Evolutionary conservation across 805 yeast genomes (phyloP), one percentile per base, ranked within the genome.

Genomic region (Gaillardinia entomophila): DNA sequence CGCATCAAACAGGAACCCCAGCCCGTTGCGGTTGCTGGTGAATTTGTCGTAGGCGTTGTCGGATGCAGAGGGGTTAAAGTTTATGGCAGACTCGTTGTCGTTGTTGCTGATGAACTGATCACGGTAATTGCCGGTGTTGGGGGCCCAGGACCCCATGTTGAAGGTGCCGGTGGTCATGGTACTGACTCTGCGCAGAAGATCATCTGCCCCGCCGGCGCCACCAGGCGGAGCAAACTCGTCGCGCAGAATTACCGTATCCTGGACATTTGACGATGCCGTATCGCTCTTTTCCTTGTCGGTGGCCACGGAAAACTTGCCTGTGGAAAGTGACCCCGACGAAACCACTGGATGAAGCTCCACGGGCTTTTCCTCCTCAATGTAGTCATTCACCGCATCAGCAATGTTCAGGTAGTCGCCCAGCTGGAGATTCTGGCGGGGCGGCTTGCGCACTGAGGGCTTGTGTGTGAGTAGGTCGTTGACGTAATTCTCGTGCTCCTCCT

Each of bases 141-240:
- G 82, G 46, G 66, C 69, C 83, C 84, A 77, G 17, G 57, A 57
- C 2, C 78, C 79, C 57, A 73, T 57, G 35, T 62, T 69, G 27
- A 73, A 52, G 46, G 44, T 61, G 40, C 22, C 44, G 25, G 39
- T 43, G 34, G 45, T 48, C 49, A 53, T 49, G 7, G 66, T 54
- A 1, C 70, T 63, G 8, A 42, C 57, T 32, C 67, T 42, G 36
- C 68, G 49, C 4, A 43, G 27, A 3, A 53, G 16, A 15, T 42
- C 53, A 24, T 30, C 36, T 7, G 41, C 26, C 12, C 24, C 23
- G 16, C 12, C 13, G 10, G 15, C 30, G 8, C 17, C 16, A 13
- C 29, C 27, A 6, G 31, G 31, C 4, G 23, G 24, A 4, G 31
- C 16, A 12, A 28, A 3, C 24, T 15, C 10, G 5, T 8, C 24